A percentile compares a stretch with the other conserved stretches of the same genome.
These are phyloP conservation scores for Fomitopsis serialis DNA, from an alignment of 768 basidiomycete species.

Conservation along the genomic window DNA sequence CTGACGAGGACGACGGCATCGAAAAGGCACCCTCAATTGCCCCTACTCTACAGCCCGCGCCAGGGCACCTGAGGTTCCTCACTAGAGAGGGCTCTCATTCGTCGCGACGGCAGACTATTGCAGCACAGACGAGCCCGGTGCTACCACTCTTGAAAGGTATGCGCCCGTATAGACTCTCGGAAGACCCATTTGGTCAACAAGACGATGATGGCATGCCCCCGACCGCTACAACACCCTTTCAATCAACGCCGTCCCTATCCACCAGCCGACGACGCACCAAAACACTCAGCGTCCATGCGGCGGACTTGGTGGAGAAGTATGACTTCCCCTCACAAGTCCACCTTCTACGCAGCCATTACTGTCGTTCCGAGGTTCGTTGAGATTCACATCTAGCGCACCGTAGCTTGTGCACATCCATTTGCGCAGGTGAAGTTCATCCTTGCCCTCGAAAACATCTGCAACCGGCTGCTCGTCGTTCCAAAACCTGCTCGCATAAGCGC, in stretches of 20 bases:
- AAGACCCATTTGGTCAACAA: conserved; percentile 71
- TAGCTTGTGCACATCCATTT: conserved; percentile 5
- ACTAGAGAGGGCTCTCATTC: not conserved
- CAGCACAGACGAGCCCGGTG: conserved; percentile 71
- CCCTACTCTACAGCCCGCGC: not conserved
- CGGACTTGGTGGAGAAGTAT: conserved; percentile 61
- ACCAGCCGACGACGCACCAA: conserved; percentile 40
- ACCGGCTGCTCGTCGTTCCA: conserved; percentile 86
- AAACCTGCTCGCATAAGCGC: conserved; percentile 93
- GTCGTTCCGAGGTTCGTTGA: conserved; percentile 69
- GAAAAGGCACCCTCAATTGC: conserved; percentile 4
- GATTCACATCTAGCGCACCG: not conserved
- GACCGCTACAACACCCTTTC: conserved; percentile 42
- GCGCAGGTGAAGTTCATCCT: conserved; percentile 79
- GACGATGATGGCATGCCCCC: conserved; percentile 32
- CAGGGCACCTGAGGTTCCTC: not conserved
- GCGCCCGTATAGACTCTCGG: conserved; percentile 53
- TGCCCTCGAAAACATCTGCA: conserved; percentile 87
- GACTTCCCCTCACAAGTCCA: conserved; percentile 61
- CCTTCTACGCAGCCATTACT: conserved; percentile 81
- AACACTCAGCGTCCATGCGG: conserved; percentile 36
- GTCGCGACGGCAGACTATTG: conserved; percentile 40
- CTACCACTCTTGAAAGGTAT: conserved; percentile 52
- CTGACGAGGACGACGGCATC: conserved; percentile 30
- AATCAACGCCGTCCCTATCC: conserved; percentile 69